These are phyloP conservation scores for Scedosporium dehoogii DNA, from an alignment of 2,329 filamentous ascomycete genomes.

Conservation along the genomic window DNA sequence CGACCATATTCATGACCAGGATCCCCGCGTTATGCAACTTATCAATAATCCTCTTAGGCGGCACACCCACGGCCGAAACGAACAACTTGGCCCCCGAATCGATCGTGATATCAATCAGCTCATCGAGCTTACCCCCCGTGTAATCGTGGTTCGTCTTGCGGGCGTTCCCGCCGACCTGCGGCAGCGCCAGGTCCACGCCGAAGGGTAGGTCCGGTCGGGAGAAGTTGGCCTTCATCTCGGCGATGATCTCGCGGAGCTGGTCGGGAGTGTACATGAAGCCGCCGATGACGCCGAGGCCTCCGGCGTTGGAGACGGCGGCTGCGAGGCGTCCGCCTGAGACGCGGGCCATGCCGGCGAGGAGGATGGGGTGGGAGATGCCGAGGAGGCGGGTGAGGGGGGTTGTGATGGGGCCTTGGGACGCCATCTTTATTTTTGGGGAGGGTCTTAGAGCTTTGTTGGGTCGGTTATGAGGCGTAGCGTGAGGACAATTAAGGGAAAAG, in stretches of 20 bases:
- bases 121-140: constrained; percentile 77
- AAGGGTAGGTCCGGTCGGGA: constrained; percentile 62
- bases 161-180: constrained; percentile 74
- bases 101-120: constrained; percentile 79
- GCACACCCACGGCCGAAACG: constrained; percentile 80
- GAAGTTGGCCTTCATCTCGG: constrained; percentile 73
- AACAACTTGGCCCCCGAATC: constrained; percentile 77
- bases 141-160: constrained; percentile 95
- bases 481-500: not conserved
- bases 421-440: constrained; percentile 20
- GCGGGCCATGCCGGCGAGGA: constrained; percentile 90
- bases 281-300: constrained; percentile 69
- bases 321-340: constrained; percentile 70
- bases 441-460: not conserved
- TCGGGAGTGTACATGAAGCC: constrained; percentile 62
- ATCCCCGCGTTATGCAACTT: constrained; percentile 71
- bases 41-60: constrained; percentile 63
- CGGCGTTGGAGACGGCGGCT: constrained; percentile 80
- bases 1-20: constrained; percentile 95
- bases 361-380: constrained; percentile 75
- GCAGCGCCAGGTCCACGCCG: constrained; percentile 83
- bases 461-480: not conserved
- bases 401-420: constrained; percentile 45
- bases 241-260: constrained; percentile 71
- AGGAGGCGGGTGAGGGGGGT: constrained; percentile 73